Conservation (phyloP, 768 basidiomycete genomes). For the Fistulinella prunicolor region DNA sequence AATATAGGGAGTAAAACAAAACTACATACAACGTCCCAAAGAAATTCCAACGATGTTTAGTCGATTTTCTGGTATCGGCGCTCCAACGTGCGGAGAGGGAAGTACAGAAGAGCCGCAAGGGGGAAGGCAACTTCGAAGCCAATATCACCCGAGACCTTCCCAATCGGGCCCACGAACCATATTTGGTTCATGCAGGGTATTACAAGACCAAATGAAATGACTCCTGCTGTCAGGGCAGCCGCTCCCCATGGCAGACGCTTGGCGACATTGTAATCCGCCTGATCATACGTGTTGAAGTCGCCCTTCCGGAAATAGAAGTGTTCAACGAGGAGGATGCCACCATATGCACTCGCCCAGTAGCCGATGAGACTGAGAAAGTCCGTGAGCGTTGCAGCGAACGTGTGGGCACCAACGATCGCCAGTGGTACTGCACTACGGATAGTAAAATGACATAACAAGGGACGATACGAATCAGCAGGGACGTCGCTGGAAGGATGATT, state of each 20-base stretch:
- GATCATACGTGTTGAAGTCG: conserved; percentile 47
- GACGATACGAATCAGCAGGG: conserved; percentile 6
- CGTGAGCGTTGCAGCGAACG: conserved; percentile 60
- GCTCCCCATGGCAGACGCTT: conserved; percentile 55
- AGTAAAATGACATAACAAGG: not conserved
- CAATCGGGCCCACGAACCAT: conserved; percentile 72
- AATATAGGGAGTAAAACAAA: conserved; percentile 3
- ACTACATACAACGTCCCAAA: conserved; percentile 11
- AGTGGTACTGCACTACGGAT: conserved; percentile 56
- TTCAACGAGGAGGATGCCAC: conserved; percentile 58
- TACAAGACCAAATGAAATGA: conserved; percentile 52
- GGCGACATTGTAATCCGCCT: conserved; percentile 50
- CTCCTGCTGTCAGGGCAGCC: conserved; percentile 54
- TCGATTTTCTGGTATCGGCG: conserved; percentile 31
- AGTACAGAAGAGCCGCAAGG: conserved; percentile 46
- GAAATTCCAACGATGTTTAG: conserved; percentile 7
- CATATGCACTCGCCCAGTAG: conserved; percentile 60
- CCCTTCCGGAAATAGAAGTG: conserved; percentile 62
- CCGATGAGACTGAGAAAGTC: conserved; percentile 69
- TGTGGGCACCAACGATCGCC: conserved; percentile 64
- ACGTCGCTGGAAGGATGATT: not conserved
- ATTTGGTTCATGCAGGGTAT: conserved; percentile 69
- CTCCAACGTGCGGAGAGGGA: conserved; percentile 54
- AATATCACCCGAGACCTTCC: conserved; percentile 61
- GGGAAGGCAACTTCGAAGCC: conserved; percentile 62